Percentiles rank a stretch among this genome's conserved stretches.
Conservation (phyloP, 2,329 filamentous ascomycete genomes). For the Aspergillus sp. region DNA sequence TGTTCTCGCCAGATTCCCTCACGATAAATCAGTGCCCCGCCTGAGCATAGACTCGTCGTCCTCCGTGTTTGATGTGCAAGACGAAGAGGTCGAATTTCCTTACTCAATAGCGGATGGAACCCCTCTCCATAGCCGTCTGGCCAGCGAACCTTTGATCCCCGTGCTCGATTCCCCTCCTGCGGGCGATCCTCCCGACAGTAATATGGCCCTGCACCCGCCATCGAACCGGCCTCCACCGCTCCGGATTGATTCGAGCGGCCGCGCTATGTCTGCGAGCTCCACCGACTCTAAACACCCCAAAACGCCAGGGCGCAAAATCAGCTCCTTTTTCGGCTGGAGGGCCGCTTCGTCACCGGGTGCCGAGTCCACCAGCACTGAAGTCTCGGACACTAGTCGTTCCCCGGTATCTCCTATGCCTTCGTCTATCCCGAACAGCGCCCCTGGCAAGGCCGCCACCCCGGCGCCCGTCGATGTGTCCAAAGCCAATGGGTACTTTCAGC, state of each 20-base stretch:
- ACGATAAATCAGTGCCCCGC: slow-evolving; percentile 25
- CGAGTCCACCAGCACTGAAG: slow-evolving; percentile 53
- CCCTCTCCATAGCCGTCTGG: slow-evolving; percentile 31
- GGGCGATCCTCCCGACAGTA: slow-evolving; percentile 34
- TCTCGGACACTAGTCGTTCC: slow-evolving; percentile 52
- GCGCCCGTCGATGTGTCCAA: slow-evolving; percentile 42
- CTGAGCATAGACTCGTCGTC: slow-evolving; percentile 25
- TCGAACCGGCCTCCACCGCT: slow-evolving; percentile 33
- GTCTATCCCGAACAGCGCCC: slow-evolving; percentile 23
- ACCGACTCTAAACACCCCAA: slow-evolving; percentile 35
- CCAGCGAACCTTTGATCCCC: slow-evolving; percentile 41
- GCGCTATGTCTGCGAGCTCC: slow-evolving; percentile 25
- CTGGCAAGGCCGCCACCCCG: slow-evolving; percentile 33
- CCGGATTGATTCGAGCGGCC: slow-evolving; percentile 33
- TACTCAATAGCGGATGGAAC: slow-evolving; percentile 29
- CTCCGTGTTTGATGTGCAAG: slow-evolving; percentile 13
- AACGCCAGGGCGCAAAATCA: slow-evolving; percentile 49
- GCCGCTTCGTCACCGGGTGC: slow-evolving; percentile 44
- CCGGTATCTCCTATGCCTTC: slow-evolving; percentile 46
- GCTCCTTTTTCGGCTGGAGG: slow-evolving; percentile 60
- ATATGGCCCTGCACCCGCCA: slow-evolving; percentile 38
- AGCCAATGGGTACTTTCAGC: slow-evolving; percentile 43
- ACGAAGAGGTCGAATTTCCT: slow-evolving; percentile 20
- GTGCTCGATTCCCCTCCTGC: slow-evolving; percentile 63
- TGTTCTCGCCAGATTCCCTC: slow-evolving; percentile 29